phyloP scores from a whole-genome alignment of 805 yeast genomes.

The Zygoascus ofunaensis region DNA sequence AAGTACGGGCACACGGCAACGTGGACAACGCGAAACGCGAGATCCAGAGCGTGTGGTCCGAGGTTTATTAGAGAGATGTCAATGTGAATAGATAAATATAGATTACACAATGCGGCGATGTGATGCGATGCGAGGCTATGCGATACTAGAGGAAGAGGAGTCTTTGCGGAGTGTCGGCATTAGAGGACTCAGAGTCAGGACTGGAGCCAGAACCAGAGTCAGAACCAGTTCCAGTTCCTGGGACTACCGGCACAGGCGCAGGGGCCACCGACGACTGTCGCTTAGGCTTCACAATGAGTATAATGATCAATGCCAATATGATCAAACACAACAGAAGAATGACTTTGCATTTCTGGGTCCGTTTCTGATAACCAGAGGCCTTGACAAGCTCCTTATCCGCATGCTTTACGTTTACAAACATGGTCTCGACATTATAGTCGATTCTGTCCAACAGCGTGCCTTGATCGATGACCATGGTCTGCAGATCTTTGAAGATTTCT shows the following conservation, averaged over 20 bases:
- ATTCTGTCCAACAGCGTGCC: constrained; percentile 90
- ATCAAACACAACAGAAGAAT: constrained; percentile 64
- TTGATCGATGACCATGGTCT: constrained; percentile 84
- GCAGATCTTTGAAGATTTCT: constrained; percentile 88
- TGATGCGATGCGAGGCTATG: too few relatives aligned
- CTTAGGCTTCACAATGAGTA: constrained; percentile 51
- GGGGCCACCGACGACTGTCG: constrained; percentile 13
- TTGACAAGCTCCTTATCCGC: constrained; percentile 70
- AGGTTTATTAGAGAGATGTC: not conserved
- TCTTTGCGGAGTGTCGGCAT: too few relatives aligned
- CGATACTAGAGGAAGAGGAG: too few relatives aligned
- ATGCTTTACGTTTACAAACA: constrained; percentile 63
- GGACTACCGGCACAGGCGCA: constrained; percentile 4
- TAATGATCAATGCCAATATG: constrained; percentile 60
- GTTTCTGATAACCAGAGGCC: constrained; percentile 75
- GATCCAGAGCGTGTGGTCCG: constrained; percentile 3
- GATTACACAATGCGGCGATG: too few relatives aligned
- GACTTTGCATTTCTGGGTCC: constrained; percentile 84
- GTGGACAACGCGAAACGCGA: not conserved
- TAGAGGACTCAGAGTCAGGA: too few relatives aligned
- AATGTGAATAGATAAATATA: not conserved
- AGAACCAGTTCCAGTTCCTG: too few relatives aligned
- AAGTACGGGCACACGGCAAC: not conserved
- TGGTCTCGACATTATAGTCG: constrained; percentile 79
- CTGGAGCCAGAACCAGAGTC: not conserved